These are phyloP conservation scores for Coemansia sp. DNA, from an alignment of 192 early-diverging fungal genomes.

Conservation along the genomic window DNA sequence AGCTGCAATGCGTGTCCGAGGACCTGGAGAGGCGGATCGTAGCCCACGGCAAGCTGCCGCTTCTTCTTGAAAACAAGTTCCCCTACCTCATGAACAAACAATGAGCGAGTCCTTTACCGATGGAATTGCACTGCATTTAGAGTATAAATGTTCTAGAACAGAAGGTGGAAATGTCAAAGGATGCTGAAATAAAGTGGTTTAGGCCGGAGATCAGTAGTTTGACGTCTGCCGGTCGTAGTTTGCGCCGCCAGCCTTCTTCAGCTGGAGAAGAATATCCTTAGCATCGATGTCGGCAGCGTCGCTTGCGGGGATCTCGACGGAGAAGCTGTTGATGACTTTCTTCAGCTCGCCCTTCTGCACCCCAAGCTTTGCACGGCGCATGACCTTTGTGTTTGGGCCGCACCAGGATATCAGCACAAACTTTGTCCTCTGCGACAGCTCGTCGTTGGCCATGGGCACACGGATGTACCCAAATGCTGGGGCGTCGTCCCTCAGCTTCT, in stretches of 20 bases:
- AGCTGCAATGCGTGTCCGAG: conserved; percentile 21
- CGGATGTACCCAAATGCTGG: conserved; percentile 84
- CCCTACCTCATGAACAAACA: conserved; percentile 40
- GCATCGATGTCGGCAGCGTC: conserved; percentile 64
- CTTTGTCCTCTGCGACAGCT: conserved; percentile 64
- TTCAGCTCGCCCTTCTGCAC: conserved; percentile 81
- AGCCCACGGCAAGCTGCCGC: conserved; percentile 15
- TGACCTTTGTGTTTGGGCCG: conserved; percentile 68
- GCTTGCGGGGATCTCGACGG: conserved; percentile 72
- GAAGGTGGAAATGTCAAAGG: background rate
- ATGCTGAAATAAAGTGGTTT: background rate
- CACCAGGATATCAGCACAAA: conserved; percentile 72
- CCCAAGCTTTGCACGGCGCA: conserved; percentile 78
- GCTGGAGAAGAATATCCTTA: conserved; percentile 59
- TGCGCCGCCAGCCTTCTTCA: conserved; percentile 69
- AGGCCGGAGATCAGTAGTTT: conserved; percentile 27
- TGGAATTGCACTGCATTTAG: background rate
- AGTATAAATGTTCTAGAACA: background rate
- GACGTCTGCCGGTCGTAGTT: conserved; percentile 57
- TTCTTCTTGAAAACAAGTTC: conserved; percentile 45
- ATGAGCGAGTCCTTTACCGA: background rate
- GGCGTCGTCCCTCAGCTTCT: conserved; percentile 61
- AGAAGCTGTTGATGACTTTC: conserved; percentile 66
- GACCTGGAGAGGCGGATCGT: conserved; percentile 31
- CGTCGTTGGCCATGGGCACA: conserved; percentile 50